Conservation (phyloP, 148 eudicot species). For the Silene uniflora region DNA sequence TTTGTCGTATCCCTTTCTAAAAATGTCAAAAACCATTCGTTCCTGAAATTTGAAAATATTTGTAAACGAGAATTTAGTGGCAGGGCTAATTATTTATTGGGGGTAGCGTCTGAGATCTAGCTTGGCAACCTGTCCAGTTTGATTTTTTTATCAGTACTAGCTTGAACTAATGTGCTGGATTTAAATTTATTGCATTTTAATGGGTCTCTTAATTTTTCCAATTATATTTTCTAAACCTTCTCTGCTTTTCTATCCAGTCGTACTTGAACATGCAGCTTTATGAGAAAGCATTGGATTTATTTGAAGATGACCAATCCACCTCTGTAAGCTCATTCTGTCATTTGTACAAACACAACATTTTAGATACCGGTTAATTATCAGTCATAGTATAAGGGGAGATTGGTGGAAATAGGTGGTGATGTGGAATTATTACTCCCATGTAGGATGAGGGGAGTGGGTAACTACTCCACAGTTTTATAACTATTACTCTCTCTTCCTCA, state of each 20-base stretch:
- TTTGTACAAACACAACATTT: constrained; percentile 7
- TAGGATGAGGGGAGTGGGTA: background rate
- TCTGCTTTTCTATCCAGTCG: constrained; percentile 43
- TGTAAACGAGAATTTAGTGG: background rate
- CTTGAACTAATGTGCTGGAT: constrained; percentile 11
- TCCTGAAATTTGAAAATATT: background rate
- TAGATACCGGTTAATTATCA: constrained; percentile 7
- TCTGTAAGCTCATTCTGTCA: constrained; percentile 45
- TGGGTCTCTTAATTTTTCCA: background rate
- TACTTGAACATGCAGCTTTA: constrained; percentile 82
- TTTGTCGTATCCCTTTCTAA: constrained; percentile 7
- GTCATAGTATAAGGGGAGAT: background rate
- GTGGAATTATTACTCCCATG: background rate
- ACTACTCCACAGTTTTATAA: background rate
- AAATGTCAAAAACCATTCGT: background rate
- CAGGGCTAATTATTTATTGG: background rate
- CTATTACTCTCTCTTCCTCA: background rate
- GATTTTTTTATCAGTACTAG: background rate
- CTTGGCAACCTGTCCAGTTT: background rate
- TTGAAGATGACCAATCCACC: constrained; percentile 85
- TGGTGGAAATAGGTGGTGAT: background rate
- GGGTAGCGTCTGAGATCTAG: background rate
- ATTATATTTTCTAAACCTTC: background rate
- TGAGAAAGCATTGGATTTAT: constrained; percentile 84
- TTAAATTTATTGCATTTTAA: constrained; percentile 1